A percentile compares a stretch with the other conserved stretches of the same genome.
Evolutionary conservation across 345 rosid species (phyloP).

Genomic region (Garcia nutans): DNA sequence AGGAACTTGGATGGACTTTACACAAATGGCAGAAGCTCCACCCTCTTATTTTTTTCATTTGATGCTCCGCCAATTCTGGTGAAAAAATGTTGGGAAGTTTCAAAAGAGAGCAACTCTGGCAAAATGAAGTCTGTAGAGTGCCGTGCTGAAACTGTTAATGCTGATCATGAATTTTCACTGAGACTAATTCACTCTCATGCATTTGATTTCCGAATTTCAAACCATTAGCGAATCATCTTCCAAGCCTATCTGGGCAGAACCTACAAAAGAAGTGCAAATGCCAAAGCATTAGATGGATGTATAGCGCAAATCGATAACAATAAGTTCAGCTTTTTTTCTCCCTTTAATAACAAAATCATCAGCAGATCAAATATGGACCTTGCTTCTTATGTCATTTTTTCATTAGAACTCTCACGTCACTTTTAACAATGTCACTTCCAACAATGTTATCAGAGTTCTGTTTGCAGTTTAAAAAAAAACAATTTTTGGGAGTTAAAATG

Average conservation of each 20-base stretch:
- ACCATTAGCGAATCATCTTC: constrained; percentile 58
- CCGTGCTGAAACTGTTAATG: constrained; percentile 31
- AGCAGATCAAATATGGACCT: no score
- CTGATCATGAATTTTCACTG: constrained; percentile 64
- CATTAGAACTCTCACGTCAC: not conserved
- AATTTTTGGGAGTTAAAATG: not conserved
- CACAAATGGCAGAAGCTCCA: not conserved
- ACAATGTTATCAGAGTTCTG: not conserved
- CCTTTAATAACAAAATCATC: no score
- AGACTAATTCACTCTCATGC: constrained; percentile 68
- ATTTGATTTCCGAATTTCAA: constrained; percentile 46
- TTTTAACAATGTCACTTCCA: no score
- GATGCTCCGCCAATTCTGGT: not conserved
- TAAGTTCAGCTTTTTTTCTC: not conserved
- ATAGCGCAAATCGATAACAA: not conserved
- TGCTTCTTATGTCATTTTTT: not conserved
- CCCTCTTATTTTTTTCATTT: not conserved
- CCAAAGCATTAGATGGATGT: not conserved
- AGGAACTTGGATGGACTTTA: not conserved
- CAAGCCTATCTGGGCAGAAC: constrained; percentile 69
- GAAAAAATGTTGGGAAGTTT: no score
- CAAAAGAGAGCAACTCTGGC: not conserved
- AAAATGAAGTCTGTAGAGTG: not conserved
- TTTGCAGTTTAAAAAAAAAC: no score
- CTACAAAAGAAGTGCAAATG: constrained; percentile 36